Conservation (phyloP, 2,329 filamentous ascomycete species). For the Fusarium sarcochroum region DNA sequence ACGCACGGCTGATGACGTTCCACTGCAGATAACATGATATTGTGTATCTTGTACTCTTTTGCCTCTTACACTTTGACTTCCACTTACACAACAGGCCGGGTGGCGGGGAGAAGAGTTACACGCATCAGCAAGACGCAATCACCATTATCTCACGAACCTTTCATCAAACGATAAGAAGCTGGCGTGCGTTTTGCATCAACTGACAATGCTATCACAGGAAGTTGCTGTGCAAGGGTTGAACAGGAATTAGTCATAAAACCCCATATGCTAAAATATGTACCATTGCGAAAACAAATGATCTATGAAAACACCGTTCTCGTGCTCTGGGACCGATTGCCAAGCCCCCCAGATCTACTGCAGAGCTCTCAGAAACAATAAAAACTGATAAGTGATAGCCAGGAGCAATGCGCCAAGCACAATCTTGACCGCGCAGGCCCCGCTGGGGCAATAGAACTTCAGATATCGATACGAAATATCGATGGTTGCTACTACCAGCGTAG, state of each 20-base stretch:
- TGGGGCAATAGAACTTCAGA: neutral
- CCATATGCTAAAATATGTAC: neutral
- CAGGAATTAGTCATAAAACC: neutral
- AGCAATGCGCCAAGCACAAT: neutral
- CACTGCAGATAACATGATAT: constrained; percentile 10
- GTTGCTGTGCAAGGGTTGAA: neutral
- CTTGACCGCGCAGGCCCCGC: neutral
- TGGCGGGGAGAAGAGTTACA: neutral
- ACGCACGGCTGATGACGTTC: constrained; percentile 3
- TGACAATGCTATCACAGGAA: neutral
- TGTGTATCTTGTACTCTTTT: neutral
- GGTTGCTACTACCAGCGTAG: neutral
- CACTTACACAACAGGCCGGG: neutral
- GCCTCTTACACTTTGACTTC: neutral
- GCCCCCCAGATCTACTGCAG: neutral
- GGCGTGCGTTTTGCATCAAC: neutral
- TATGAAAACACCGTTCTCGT: neutral
- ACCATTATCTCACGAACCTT: neutral
- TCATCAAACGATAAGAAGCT: neutral
- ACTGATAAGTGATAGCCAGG: neutral
- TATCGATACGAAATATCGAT: neutral
- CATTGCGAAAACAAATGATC: neutral
- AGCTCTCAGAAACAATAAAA: neutral
- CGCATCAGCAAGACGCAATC: too few species aligned
- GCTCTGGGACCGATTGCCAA: neutral